phyloP scores from a whole-genome alignment of 202 grass and related monocot genomes.

The Cymbopogon flexuosus region DNA sequence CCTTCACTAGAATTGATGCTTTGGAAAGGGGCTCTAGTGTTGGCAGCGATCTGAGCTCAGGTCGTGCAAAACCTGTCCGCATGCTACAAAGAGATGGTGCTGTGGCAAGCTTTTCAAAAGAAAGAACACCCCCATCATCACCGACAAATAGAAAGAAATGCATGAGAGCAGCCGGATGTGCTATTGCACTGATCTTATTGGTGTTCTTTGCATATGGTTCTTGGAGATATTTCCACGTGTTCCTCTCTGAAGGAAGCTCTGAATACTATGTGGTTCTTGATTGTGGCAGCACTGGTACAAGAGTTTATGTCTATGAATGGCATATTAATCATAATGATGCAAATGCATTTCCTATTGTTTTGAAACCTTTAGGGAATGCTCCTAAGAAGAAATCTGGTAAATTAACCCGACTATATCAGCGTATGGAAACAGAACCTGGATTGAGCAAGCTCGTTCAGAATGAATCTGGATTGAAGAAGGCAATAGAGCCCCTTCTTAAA shows the following conservation, averaged over 20 bases:
- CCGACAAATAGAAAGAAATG: slow-evolving; percentile 84
- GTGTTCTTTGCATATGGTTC: slow-evolving; percentile 50
- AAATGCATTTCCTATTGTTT: slow-evolving; percentile 64
- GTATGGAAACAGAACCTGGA: slow-evolving; percentile 98
- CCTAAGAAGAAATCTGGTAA: slow-evolving; percentile 61
- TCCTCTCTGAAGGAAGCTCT: slow-evolving; percentile 60
- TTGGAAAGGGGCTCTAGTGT: slow-evolving; percentile 52
- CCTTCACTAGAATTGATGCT: slow-evolving; percentile 61
- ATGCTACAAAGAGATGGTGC: slow-evolving; percentile 66
- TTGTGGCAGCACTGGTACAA: slow-evolving; percentile 92
- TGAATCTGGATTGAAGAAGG: slow-evolving; percentile 66
- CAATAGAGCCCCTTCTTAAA: slow-evolving; percentile 79
- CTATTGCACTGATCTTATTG: slow-evolving; percentile 49
- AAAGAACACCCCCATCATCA: slow-evolving; percentile 60
- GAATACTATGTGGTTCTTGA: slow-evolving; percentile 98
- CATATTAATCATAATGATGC: slow-evolving; percentile 62
- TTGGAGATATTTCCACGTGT: slow-evolving; percentile 60
- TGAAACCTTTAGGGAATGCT: slow-evolving; percentile 71
- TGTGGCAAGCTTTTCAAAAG: slow-evolving; percentile 85
- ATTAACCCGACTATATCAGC: slow-evolving; percentile 65
- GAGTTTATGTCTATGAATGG: slow-evolving; percentile 93
- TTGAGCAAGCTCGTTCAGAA: slow-evolving; percentile 87
- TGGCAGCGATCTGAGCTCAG: slow-evolving; percentile 50
- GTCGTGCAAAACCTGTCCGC: slow-evolving; percentile 52
- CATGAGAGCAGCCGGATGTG: slow-evolving; percentile 41